Evolutionary conservation across 2,329 filamentous ascomycete species (phyloP), one percentile per base, ranked within the genome.

Genomic region (Hirsutella rhossiliensis): DNA sequence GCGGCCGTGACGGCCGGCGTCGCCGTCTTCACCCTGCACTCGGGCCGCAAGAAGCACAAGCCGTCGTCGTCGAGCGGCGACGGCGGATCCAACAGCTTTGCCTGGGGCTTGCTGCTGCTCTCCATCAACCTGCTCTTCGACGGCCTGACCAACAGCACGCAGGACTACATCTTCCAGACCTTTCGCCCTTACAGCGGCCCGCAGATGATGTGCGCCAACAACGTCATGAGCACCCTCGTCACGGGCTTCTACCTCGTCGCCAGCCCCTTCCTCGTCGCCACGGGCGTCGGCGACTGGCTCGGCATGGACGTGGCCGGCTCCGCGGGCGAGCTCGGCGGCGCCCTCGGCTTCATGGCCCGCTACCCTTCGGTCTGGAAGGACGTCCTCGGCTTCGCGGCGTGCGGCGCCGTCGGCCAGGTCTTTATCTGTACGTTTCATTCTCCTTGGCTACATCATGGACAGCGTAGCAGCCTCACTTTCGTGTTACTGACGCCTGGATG

Each of bases 181-280:
- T 94, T 88, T 65, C 79, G 78, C 51, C 80, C 82, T 13, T 96
- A 92, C 61, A 78, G 80, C 3, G 92, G 92, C 11, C 88, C 90
- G 47, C 92, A 98, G 74, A 98, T 98, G 92, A 98, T 98, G 92
- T 94, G 89, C 61, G 89, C 90, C 34, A 87, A 96, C 65, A 98
- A 97, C 61, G 69, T 95, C 45, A 84, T 97, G 63, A 83, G 78
- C 54, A 90, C 88, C 4, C 58, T 80, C 40, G 71, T 97, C 45
- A 97, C 89, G 4, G 72, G 76, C 18, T 58, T 67, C 0, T 97
- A 94, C 57, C 77, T 98, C 38, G 51, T 90, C 17, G 57, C 88
- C 18, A 84, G 81, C 54, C 92, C 92, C 0, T 87, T 82, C 67
- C 63, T 96, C n/a, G 84, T 83, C 0, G 69, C 73, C 45, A 87